phyloP scores from a whole-genome alignment of 257 asterid species.

The Scutellaria galericulata region DNA sequence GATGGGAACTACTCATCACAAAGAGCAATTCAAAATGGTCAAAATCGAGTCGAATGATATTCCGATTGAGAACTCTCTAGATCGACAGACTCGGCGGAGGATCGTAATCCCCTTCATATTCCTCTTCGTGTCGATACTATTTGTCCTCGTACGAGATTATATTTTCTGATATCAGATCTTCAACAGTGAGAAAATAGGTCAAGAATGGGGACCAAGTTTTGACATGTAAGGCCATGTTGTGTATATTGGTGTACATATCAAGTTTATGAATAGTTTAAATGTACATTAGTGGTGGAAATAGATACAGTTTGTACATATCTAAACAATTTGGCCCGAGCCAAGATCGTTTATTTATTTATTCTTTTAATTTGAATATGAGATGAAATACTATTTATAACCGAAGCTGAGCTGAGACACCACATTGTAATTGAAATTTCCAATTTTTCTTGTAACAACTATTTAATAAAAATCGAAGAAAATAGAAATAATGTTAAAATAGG shows the following conservation, averaged over 20 bases:
- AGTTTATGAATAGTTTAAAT: not conserved
- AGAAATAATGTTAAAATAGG: no score
- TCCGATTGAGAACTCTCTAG: slow-evolving; percentile 19
- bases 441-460: no score
- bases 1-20: not conserved
- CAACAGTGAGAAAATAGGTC: not conserved
- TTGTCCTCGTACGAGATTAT: slow-evolving; percentile 15
- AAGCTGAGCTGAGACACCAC: no score
- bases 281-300: not conserved
- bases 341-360: no score
- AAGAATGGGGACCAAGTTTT: slow-evolving; percentile 28
- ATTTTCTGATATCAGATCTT: not conserved
- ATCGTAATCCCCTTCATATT: not conserved
- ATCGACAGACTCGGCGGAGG: not conserved
- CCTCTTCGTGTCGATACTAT: slow-evolving; percentile 24
- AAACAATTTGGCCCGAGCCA: no score
- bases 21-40: slow-evolving; percentile 9
- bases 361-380: no score
- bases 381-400: no score
- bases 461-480: no score
- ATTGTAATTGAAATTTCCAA: no score
- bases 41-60: slow-evolving; percentile 18
- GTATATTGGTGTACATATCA: not conserved
- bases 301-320: not conserved
- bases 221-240: slow-evolving; percentile 9